These are phyloP conservation scores for Talaromyces marneffei DNA, from an alignment of 2,329 filamentous ascomycete species.

Conservation along the genomic window DNA sequence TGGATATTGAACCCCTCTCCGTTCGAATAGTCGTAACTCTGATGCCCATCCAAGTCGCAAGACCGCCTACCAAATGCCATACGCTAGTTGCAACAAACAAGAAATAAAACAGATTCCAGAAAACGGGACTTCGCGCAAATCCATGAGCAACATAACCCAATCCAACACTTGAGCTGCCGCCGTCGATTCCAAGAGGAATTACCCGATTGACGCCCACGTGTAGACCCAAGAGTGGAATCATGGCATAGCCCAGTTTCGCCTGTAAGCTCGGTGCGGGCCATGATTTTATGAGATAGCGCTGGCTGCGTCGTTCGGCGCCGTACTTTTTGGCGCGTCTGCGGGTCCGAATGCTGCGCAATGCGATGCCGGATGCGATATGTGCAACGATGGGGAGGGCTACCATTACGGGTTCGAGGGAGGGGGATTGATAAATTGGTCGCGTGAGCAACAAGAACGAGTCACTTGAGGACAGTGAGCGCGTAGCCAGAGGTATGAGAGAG, in stretches of 20 bases:
- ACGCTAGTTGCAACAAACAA: slow-evolving; percentile 62
- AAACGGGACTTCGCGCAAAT: slow-evolving; percentile 63
- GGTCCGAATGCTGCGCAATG: slow-evolving; percentile 68
- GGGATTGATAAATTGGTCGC: slow-evolving; percentile 84
- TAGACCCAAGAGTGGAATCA: slow-evolving; percentile 59
- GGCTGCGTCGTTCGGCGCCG: slow-evolving; percentile 58
- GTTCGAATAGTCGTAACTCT: slow-evolving; percentile 35
- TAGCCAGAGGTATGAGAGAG: slow-evolving; percentile 70
- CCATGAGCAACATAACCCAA: slow-evolving; percentile 80
- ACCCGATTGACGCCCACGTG: slow-evolving; percentile 73
- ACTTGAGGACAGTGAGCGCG: slow-evolving; percentile 64
- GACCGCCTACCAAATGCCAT: slow-evolving; percentile 78
- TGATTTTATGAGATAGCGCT: slow-evolving; percentile 40
- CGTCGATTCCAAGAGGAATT: slow-evolving; percentile 69
- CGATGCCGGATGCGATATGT: slow-evolving; percentile 72
- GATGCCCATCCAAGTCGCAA: slow-evolving; percentile 70
- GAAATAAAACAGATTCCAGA: slow-evolving; percentile 64
- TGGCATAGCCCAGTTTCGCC: slow-evolving; percentile 64
- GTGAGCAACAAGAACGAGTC: slow-evolving; percentile 87
- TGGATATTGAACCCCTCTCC: slow-evolving; percentile 21
- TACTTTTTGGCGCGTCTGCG: slow-evolving; percentile 67
- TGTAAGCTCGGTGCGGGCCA: slow-evolving; percentile 71
- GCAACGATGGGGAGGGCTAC: slow-evolving; percentile 67
- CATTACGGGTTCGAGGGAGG: slow-evolving; percentile 71
- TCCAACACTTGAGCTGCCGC: slow-evolving; percentile 79